A percentile compares a stretch with the other conserved stretches of the same genome.
These are phyloP conservation scores for Cyclotella choctawhatcheeana DNA, from an alignment of 108 stramenopile species.

Conservation along the genomic window DNA sequence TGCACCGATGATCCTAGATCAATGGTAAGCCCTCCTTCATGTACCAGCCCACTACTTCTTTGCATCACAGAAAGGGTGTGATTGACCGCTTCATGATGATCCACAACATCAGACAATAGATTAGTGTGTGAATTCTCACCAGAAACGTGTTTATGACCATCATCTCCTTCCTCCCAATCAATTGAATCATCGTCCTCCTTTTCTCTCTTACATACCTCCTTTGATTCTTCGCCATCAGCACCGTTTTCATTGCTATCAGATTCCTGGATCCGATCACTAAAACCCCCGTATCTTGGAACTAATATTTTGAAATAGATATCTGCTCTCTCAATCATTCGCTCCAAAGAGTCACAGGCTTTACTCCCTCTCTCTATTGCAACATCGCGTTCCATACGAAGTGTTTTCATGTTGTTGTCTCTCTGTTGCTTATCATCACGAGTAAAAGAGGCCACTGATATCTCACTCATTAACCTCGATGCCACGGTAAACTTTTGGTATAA, in stretches of 20 bases:
- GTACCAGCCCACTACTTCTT: conserved; percentile 36
- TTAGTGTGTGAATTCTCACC: neutral
- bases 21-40: conserved; percentile 30
- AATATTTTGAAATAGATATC: conserved; percentile 35
- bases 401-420: neutral
- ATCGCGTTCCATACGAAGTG: conserved; percentile 34
- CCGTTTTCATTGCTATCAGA: neutral
- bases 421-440: neutral
- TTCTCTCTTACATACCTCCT: conserved; percentile 16
- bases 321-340: conserved; percentile 34
- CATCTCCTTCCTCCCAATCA: conserved; percentile 53
- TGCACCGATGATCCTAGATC: conserved; percentile 16
- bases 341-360: conserved; percentile 27
- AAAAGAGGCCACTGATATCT: conserved; percentile 11
- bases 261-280: conserved; percentile 8
- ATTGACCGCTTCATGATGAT: conserved; percentile 36
- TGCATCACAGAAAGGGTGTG: conserved; percentile 47
- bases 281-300: conserved; percentile 51
- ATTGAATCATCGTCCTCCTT: conserved; percentile 41
- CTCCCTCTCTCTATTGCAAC: conserved; percentile 25
- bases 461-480: conserved; percentile 41
- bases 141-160: neutral
- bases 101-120: neutral
- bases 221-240: neutral
- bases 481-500: conserved; percentile 42